Base-by-base conservation (phyloP, 2,329 filamentous ascomycete species). In the Endoconidiophora polonica region DNA sequence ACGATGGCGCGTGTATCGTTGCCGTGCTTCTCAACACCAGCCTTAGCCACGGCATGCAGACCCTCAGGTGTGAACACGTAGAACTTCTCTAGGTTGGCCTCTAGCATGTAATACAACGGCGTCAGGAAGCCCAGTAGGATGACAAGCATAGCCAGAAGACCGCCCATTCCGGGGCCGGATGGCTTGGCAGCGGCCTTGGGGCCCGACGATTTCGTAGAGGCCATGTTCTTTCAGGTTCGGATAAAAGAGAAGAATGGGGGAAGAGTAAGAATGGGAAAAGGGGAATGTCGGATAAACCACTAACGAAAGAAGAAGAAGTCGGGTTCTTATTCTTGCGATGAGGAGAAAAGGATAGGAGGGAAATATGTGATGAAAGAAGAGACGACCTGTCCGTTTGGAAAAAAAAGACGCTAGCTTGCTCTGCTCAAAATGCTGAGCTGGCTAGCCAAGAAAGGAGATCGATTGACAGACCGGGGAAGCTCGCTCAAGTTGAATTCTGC, bases 21-120 rank as follows among this genome's bases (percentile, higher is more conserved):
- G 57, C 83, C 84, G 62, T 90, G 78, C 38, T 72, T 65, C 7
- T 66, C 68, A 55, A 93, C 74, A 29, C 77, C 81, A 55, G 76
- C 73, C 63, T 75, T 66, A 9, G 81, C 73, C 33, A 91, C 66
- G 54, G 80, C 72, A 60, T 86, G 77, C 54, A 93, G 72, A 54
- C 85, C 72, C 14, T 71, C 68, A 2, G 74, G 74, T 49, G 79
- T 67, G 65, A 93, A 88, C 63, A 91, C 76, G 72, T 87, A 91
- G 69, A 88, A 79, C 52, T 62, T 65, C 54, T 76, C 68, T 52
- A 77, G 66, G 63, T 75, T 74, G 58, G 71, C 68, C 62, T 82
- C 77, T 39, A 78, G 61, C 53, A 72, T 58, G 63, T 73, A 74
- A 58, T 72, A 66, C 49, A 77, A 57, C 5, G 72, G 69, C 10